Evolutionary conservation across 345 rosid species (phyloP), one percentile per base, ranked within the genome.

Genomic region (Rhodomyrtus tomentosa): DNA sequence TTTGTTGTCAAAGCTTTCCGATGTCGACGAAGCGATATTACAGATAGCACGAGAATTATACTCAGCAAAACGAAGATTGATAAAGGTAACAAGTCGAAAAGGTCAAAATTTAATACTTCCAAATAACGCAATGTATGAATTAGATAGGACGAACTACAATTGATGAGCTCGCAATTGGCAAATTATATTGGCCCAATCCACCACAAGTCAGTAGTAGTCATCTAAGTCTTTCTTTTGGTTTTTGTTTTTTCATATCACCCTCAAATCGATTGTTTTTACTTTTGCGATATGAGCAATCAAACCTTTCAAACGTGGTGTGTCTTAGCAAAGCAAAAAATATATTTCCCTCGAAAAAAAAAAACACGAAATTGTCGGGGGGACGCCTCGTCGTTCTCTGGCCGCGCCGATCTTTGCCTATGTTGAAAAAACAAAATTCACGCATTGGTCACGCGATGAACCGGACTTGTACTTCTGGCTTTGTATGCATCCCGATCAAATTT

Each of bases 71-170:
- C 40, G 40, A 38, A 38, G 40, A 38, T 38, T 38, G 58, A 54
- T 54, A 1, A 54, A 54, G n/a, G n/a, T 12, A 22, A 54, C n/a
- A 3, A 5, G 12, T 22, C 13, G n/a, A 2, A 22, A 54, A 25
- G 22, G n/a, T 55, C 59, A 55, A 55, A 55, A 55, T 27, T 36
- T 58, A 13, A 27, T 18, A 6, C 36, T 58, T 27, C 36, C 25
- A 13, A 27, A 2, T 0, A 58, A 58, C 7, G 20, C 18, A 6
- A 27, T 32, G 2, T 14, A 13, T 6, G 0, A 0, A 27, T 58
- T 16, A 27, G 72, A 58, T 9, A 56, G 68, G 32, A 0, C 3
- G 18, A 56, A 56, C 68, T 5, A 27, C 20, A 3, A 13, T 58
- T 58, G 20, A 58, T 50, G 48, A 3, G 72, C 20, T 58, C 72